Evolutionary conservation across 2,329 filamentous ascomycete genomes (phyloP).

Genomic region (Cladosporium cucumerinum): DNA sequence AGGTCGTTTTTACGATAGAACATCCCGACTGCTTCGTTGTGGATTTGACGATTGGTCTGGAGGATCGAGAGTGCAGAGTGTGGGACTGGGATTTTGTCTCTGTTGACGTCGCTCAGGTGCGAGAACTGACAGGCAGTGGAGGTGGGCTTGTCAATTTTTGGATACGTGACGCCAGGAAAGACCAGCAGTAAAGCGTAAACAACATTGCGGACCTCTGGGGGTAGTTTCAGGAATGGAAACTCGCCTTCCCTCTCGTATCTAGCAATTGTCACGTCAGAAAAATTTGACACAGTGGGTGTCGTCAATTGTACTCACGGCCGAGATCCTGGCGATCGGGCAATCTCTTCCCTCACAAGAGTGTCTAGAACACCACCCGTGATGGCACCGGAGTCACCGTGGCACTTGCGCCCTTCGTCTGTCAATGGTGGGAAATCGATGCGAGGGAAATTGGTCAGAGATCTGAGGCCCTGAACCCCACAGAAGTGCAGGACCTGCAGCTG

Average conservation of each 20-base stretch:
- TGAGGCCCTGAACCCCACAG: slow-evolving; percentile 25
- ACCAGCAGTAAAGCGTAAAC: slow-evolving; percentile 27
- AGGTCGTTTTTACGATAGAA: slow-evolving; percentile 58
- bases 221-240: slow-evolving; percentile 25
- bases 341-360: slow-evolving; percentile 26
- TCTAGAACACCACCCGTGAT: slow-evolving; percentile 30
- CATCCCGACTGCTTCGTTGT: slow-evolving; percentile 54
- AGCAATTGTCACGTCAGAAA: background rate
- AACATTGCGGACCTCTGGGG: slow-evolving; percentile 35
- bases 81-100: background rate
- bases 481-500: slow-evolving; percentile 20
- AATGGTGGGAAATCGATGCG: slow-evolving; percentile 16
- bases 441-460: slow-evolving; percentile 17
- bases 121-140: background rate
- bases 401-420: background rate
- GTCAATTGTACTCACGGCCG: background rate
- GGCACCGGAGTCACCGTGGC: slow-evolving; percentile 19
- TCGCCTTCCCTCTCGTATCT: background rate
- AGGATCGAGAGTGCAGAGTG: slow-evolving; percentile 25
- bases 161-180: background rate
- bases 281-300: no score
- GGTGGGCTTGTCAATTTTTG: background rate
- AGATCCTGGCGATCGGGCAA: background rate
- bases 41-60: slow-evolving; percentile 41
- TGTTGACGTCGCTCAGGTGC: background rate